Evolutionary conservation across 1,284 basidiomycete genomes (phyloP).

Genomic region (Fomitopsis pinicola): DNA sequence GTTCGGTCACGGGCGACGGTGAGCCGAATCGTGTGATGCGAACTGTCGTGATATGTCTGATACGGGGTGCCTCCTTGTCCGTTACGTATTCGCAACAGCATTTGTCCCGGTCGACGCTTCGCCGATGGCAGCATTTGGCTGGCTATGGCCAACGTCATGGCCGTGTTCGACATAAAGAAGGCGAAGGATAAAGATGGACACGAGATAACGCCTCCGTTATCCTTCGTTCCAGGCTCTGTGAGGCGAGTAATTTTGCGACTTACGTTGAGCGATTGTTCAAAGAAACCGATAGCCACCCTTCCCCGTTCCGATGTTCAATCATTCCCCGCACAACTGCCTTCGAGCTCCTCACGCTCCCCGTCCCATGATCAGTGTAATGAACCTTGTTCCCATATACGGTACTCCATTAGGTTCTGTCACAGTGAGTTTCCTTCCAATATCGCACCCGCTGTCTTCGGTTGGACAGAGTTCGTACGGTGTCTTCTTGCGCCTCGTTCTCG

Average conservation of each 20-base stretch:
- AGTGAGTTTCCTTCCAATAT: too few relatives aligned
- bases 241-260: neutral
- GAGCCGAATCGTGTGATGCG: slow-evolving; percentile 10
- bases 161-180: slow-evolving; percentile 9
- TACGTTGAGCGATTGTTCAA: neutral
- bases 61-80: neutral
- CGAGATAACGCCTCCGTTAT: slow-evolving; percentile 4
- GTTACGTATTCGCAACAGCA: slow-evolving; percentile 1
- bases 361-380: too few relatives aligned
- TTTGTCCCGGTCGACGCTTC: slow-evolving; percentile 20
- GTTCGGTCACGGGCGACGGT: slow-evolving; percentile 13
- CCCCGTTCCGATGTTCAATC: too few relatives aligned
- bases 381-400: too few relatives aligned
- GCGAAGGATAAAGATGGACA: slow-evolving; percentile 6
- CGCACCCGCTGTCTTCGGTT: too few relatives aligned
- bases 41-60: slow-evolving; percentile 11
- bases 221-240: neutral
- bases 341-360: too few relatives aligned
- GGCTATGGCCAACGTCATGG: slow-evolving; percentile 13
- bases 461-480: too few relatives aligned
- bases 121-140: slow-evolving; percentile 21
- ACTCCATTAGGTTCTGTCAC: too few relatives aligned
- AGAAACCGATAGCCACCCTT: too few relatives aligned
- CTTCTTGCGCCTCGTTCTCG: too few relatives aligned
- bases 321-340: too few relatives aligned